Evolutionary conservation across 1,284 basidiomycete genomes (phyloP), one percentile per base, ranked within the genome.

Genomic region (Chiua sp.): DNA sequence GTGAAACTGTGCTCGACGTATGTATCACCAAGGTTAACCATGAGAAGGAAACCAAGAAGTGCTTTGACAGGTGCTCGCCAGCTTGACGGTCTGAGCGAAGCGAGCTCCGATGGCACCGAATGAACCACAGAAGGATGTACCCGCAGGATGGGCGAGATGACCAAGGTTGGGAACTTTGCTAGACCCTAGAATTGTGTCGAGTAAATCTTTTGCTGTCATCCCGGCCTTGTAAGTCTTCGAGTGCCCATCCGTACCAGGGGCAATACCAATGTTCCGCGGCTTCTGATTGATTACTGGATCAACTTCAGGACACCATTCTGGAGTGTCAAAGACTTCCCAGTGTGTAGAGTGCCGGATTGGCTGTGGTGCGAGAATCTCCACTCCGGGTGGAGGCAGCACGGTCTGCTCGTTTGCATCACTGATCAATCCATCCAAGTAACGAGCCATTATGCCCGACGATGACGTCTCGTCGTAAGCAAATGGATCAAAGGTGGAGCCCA

Each of bases 201-300:
- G 63, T 47, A 76, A 54, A 47, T 77, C 70, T 44, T 63, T 63
- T 15, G 70, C 71, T 4, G 75, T 72, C 13, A 54, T 66, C 39
- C 67, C 60, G n/a, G 56, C 42, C 28, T 51, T 53, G 28, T 51
- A 33, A 23, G 49, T 39, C 44, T 23, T 44, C 8, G 11, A 47
- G 37, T 23, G 37, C 49, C 53, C 59, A 35, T 63, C 62, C 12
- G 63, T 50, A 11, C 75, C 72, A 15, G 75, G 72, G 23, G 75
- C 75, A 30, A 74, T 63, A 32, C 72, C 69, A 39, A 74, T 57
- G 37, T 53, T 62, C 20, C 74, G 64, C 7, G 63, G 69, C 20
- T 68, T 75, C 55, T 60, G 69, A 37, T 75, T 72, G 50, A 77
- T 47, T 22, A 77, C 61, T 26, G 74, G 76, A 47, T 74, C 76